These are phyloP conservation scores for Vigna reflexopilosa DNA, from an alignment of 306 rosid genomes.

Conservation along the genomic window DNA sequence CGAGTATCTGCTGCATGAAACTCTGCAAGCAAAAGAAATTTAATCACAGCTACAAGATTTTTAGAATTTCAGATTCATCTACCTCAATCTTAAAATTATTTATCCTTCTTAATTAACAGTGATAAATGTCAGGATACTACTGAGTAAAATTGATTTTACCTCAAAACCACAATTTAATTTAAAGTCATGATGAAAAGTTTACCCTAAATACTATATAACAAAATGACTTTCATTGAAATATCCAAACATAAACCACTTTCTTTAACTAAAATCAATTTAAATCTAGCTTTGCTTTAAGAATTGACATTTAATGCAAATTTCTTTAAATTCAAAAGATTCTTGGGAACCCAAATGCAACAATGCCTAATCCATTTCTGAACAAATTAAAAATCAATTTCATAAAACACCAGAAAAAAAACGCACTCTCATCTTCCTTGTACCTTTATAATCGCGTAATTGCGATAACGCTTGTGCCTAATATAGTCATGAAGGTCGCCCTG, in stretches of 20 bases:
- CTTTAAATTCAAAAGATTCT: too few species aligned
- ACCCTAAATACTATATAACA: not conserved
- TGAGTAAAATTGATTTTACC: not conserved
- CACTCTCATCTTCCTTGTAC: not conserved
- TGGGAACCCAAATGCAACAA: too few species aligned
- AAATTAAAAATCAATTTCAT: too few species aligned
- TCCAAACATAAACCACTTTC: not conserved
- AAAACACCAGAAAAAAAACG: too few species aligned
- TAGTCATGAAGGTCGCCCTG: conserved; percentile 10
- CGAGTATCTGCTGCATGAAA: conserved; percentile 32
- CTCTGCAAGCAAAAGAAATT: conserved; percentile 10
- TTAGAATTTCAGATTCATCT: not conserved
- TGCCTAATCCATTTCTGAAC: too few species aligned
- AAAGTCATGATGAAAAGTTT: not conserved
- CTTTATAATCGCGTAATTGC: not conserved
- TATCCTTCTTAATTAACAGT: too few species aligned
- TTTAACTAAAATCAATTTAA: not conserved
- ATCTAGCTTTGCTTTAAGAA: not conserved
- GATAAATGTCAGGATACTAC: not conserved
- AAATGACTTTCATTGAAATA: too few species aligned
- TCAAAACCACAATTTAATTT: not conserved
- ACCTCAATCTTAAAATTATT: not conserved
- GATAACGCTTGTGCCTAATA: not conserved
- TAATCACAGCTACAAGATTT: not conserved
- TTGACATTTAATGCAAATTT: not conserved